phyloP scores from a whole-genome alignment of 2,329 filamentous ascomycete genomes.

The Fusarium verrucosum region DNA sequence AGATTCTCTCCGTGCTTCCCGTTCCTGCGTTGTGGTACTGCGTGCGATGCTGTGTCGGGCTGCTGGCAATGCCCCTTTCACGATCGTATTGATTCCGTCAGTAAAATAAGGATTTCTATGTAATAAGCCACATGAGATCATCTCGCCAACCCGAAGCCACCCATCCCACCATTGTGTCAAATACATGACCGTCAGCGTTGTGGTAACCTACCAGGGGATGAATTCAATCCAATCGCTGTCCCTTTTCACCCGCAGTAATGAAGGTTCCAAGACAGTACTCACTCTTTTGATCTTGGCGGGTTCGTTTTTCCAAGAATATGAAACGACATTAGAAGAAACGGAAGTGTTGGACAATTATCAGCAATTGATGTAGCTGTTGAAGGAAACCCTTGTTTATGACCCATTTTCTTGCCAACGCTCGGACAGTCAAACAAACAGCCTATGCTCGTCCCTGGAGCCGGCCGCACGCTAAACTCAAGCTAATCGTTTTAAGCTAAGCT shows the following conservation, averaged over 20 bases:
- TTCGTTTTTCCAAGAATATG: background rate
- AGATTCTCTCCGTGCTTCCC: constrained; percentile 23
- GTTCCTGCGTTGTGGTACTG: constrained; percentile 24
- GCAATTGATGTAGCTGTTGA: background rate
- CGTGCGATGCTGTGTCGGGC: background rate
- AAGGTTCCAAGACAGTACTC: too few relatives aligned
- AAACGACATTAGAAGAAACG: background rate
- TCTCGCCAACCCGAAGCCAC: constrained; percentile 3
- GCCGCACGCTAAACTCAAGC: background rate
- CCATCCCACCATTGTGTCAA: constrained; percentile 11
- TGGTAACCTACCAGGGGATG: background rate
- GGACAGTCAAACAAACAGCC: background rate
- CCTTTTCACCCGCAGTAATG: background rate
- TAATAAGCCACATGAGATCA: constrained; percentile 21
- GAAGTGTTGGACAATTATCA: background rate
- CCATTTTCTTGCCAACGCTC: constrained; percentile 5
- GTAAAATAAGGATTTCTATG: constrained; percentile 11
- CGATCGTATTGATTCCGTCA: background rate
- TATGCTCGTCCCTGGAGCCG: constrained; percentile 21
- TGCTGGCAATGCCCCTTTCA: background rate
- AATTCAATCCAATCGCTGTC: constrained; percentile 14
- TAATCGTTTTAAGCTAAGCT: constrained; percentile 6
- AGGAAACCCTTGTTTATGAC: background rate
- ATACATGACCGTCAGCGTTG: constrained; percentile 6
- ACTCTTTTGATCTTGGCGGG: background rate